Evolutionary conservation across 192 early-diverging fungal genomes (phyloP).

Genomic region (Coemansia sp.): DNA sequence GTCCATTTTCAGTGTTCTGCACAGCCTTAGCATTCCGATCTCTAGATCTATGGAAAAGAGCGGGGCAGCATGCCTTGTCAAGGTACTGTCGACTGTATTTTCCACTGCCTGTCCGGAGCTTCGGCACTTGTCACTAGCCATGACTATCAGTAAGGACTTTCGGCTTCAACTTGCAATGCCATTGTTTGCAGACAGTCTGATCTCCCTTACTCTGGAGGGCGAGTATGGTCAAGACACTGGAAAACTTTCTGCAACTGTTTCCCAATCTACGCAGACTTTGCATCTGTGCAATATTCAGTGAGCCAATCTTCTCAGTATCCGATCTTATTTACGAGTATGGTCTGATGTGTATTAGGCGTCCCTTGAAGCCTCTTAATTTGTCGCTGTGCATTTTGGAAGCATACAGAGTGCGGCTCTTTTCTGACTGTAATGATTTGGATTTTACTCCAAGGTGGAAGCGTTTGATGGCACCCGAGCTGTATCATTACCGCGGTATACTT

Average conservation of each 20-base stretch:
- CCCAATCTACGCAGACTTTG: not conserved
- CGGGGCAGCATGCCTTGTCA: not conserved
- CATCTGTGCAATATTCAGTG: not conserved
- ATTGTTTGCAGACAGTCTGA: slow-evolving; percentile 5
- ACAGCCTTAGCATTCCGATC: not conserved
- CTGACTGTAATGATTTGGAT: not conserved
- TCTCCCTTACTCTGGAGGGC: not conserved
- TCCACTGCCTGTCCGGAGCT: not conserved
- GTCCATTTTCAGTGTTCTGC: not conserved
- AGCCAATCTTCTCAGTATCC: not conserved
- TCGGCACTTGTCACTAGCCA: not conserved
- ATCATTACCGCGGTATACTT: not conserved
- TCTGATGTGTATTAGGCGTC: not conserved
- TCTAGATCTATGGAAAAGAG: not conserved
- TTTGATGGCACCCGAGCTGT: not conserved
- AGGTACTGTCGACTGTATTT: not conserved
- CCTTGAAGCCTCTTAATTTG: not conserved
- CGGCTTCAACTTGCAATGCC: not conserved
- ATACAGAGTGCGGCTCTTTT: not conserved
- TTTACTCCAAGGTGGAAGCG: not conserved
- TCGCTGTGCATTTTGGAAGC: not conserved
- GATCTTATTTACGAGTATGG: not conserved
- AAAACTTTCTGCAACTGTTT: not conserved
- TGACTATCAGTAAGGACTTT: not conserved
- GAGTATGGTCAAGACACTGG: not conserved